These are phyloP conservation scores for Mortierella sp. DNA, from an alignment of 371 early-diverging fungal species.

Conservation along the genomic window DNA sequence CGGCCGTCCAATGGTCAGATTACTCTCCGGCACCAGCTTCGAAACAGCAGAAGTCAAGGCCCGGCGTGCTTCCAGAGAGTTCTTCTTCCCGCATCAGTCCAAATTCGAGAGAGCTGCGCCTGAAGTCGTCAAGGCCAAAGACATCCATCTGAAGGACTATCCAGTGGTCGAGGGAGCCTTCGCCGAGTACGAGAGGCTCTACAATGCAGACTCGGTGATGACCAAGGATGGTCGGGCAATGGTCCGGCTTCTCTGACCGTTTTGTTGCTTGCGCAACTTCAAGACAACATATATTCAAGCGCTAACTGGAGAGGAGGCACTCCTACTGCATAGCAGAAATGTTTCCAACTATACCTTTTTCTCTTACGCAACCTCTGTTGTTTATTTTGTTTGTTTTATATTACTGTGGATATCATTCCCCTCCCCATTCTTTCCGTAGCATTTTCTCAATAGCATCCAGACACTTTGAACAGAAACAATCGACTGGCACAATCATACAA, in stretches of 20 bases:
- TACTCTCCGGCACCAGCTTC: constrained; percentile 12
- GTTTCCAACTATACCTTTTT: no score
- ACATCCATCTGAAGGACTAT: constrained; percentile 41
- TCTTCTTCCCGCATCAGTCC: constrained; percentile 43
- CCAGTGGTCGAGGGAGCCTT: constrained; percentile 22
- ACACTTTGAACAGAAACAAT: constrained; percentile 1
- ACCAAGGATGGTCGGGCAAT: constrained; percentile 46
- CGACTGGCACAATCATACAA: constrained; percentile 1
- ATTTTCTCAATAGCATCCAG: constrained; percentile 3
- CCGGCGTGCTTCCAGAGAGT: constrained; percentile 30
- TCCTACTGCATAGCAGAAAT: no score
- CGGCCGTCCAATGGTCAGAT: constrained; percentile 43
- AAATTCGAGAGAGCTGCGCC: constrained; percentile 33
- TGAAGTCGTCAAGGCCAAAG: constrained; percentile 19
- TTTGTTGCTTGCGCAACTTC: background rate
- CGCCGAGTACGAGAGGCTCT: constrained; percentile 37
- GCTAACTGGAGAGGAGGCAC: no score
- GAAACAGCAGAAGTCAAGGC: no score
- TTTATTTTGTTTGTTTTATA: background rate
- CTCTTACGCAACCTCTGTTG: no score
- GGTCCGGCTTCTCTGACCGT: constrained; percentile 39
- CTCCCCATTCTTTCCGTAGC: background rate
- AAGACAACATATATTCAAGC: no score
- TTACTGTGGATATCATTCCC: no score
- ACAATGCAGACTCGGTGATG: constrained; percentile 39